Conservation (phyloP, 331 rosid species). For the Malus hybrid region DNA sequence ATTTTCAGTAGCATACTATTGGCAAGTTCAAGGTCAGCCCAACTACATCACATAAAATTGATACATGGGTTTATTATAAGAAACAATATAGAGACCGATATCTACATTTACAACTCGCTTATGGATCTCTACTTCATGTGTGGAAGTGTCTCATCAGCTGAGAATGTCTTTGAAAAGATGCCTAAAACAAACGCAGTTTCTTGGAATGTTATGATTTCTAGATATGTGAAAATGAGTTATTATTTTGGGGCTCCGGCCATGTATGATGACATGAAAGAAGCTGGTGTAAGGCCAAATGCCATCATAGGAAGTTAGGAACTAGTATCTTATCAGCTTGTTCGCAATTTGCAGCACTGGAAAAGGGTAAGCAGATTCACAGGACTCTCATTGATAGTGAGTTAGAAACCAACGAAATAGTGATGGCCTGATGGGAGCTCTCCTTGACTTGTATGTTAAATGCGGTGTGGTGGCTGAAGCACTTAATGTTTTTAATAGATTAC, state of each 20-base stretch:
- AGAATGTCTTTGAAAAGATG: conserved; percentile 41
- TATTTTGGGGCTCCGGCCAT: conserved; percentile 47
- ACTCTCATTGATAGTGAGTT: conserved; percentile 34
- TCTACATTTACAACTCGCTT: conserved; percentile 43
- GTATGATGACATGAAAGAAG: conserved; percentile 46
- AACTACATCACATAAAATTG: conserved; percentile 47
- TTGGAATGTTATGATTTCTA: conserved; percentile 84
- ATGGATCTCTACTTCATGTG: conserved; percentile 70
- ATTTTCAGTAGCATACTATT: conserved; percentile 52
- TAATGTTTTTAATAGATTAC: conserved; percentile 48
- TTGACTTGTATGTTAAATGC: conserved; percentile 83
- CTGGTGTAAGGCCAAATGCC: conserved; percentile 50
- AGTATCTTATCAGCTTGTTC: conserved; percentile 69
- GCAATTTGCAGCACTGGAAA: conserved; percentile 58
- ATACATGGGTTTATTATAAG: conserved; percentile 59
- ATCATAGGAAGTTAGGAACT: conserved; percentile 33
- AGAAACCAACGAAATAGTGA: conserved; percentile 35
- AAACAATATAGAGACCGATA: conserved; percentile 42
- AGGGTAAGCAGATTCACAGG: conserved; percentile 67
- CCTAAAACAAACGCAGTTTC: conserved; percentile 36
- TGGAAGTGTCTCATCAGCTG: conserved; percentile 51
- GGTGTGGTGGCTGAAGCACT: conserved; percentile 66
- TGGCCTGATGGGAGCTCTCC: conserved; percentile 63
- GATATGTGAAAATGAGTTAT: conserved; percentile 47
- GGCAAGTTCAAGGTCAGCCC: conserved; percentile 55